A percentile compares a stretch with the other conserved stretches of the same genome.
phyloP scores from a whole-genome alignment of 371 early-diverging fungal genomes.

The Mucor saturninus region DNA sequence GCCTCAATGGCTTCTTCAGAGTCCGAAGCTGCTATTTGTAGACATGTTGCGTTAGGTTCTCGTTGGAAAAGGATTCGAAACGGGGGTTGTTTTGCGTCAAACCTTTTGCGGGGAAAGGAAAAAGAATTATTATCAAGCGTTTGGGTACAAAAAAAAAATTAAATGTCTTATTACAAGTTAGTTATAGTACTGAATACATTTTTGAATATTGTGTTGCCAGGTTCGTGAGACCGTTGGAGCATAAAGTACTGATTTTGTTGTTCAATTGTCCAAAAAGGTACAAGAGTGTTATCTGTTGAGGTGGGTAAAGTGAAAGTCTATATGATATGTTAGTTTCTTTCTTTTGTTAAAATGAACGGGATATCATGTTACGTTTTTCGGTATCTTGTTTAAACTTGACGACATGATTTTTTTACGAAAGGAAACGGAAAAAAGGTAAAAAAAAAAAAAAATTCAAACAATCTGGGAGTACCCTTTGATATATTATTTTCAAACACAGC shows the following conservation, averaged over 20 bases:
- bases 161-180: slow-evolving; percentile 63
- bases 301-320: slow-evolving; percentile 50
- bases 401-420: slow-evolving; percentile 1
- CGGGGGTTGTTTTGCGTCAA: slow-evolving; percentile 92
- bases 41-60: slow-evolving; percentile 50
- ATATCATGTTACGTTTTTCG: slow-evolving; percentile 20
- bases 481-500: too few relatives aligned
- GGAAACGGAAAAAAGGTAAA: neutral
- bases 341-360: neutral
- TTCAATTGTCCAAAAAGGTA: slow-evolving; percentile 66
- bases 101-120: slow-evolving; percentile 3
- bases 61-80: slow-evolving; percentile 83
- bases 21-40: slow-evolving; percentile 77
- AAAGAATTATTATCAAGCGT: neutral
- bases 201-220: slow-evolving; percentile 53
- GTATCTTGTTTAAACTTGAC: slow-evolving; percentile 14
- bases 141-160: neutral
- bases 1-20: slow-evolving; percentile 77
- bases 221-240: slow-evolving; percentile 70
- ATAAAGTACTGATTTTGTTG: slow-evolving; percentile 67
- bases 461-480: neutral
- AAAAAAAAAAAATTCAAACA: neutral
- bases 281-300: slow-evolving; percentile 38
- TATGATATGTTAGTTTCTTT: neutral
- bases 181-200: slow-evolving; percentile 78